A percentile compares a stretch with the other conserved stretches of the same genome.
Evolutionary conservation across 768 basidiomycete genomes (phyloP).

Genomic region (Leccinum ochraceum): DNA sequence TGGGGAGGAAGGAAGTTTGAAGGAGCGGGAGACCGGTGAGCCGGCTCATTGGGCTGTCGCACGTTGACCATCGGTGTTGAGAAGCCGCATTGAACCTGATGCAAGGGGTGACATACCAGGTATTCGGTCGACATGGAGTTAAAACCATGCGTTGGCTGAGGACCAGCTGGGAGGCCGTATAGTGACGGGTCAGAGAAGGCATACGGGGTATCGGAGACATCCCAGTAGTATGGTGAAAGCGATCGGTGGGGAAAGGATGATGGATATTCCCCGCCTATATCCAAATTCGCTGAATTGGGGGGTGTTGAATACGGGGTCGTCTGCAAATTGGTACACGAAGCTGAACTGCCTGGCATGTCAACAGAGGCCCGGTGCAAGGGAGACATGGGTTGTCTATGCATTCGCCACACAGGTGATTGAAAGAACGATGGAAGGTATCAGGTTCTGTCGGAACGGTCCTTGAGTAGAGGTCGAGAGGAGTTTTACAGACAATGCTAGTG

Average conservation of each 20-base stretch:
- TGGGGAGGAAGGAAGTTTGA: not conserved
- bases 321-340: not conserved
- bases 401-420: no score
- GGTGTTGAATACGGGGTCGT: not conserved
- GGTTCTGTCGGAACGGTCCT: no score
- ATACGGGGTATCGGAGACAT: no score
- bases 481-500: not conserved
- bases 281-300: not conserved
- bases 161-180: not conserved
- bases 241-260: not conserved
- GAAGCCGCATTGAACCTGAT: not conserved
- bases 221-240: not conserved
- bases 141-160: not conserved
- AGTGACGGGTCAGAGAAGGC: not conserved
- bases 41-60: not conserved
- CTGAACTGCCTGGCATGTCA: no score
- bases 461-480: no score
- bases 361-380: no score
- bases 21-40: not conserved
- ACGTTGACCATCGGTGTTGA: not conserved
- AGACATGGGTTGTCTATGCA: no score
- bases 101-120: conserved; percentile 1
- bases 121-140: not conserved
- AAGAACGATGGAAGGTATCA: no score
- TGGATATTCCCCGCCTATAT: not conserved